Conservation (phyloP, 805 yeast genomes). For the Phaffomyces antillensis region DNA sequence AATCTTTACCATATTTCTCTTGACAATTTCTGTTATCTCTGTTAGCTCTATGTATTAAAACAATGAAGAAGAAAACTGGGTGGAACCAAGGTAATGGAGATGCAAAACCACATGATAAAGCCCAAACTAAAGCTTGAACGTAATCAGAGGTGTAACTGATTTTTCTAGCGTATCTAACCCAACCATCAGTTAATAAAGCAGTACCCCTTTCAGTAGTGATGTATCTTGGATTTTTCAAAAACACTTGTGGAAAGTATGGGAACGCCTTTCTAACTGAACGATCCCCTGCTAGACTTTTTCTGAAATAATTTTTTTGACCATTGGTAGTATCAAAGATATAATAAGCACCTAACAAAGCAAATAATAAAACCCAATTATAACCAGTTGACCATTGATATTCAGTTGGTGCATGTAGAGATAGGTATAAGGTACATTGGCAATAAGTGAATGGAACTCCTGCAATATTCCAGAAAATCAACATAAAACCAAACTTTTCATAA, state of each 20-base stretch:
- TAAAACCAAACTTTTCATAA: conserved; percentile 97
- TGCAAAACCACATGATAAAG: conserved; percentile 76
- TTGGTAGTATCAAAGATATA: conserved; percentile 92
- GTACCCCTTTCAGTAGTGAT: conserved; percentile 84
- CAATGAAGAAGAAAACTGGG: conserved; percentile 84
- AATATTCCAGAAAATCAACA: conserved; percentile 97
- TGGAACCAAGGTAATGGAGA: conserved; percentile 95
- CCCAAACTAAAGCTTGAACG: conserved; percentile 86
- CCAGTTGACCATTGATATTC: conserved; percentile 42
- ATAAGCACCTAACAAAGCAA: conserved; percentile 60
- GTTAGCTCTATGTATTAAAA: conserved; percentile 78
- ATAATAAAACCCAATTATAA: conserved; percentile 48
- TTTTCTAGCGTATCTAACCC: conserved; percentile 92
- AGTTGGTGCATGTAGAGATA: conserved; percentile 74
- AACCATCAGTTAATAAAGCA: conserved; percentile 81
- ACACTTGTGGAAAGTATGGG: conserved; percentile 87
- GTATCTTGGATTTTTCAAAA: conserved; percentile 76
- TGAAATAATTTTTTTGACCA: conserved; percentile 90
- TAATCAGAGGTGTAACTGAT: conserved; percentile 94
- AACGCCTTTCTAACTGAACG: conserved; percentile 70
- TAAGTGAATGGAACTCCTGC: conserved; percentile 99
- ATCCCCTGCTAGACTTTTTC: conserved; percentile 80
- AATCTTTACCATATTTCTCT: conserved; percentile 87
- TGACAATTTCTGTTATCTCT: conserved; percentile 85
- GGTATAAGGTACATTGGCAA: conserved; percentile 84